Percentiles rank a stretch among this genome's conserved stretches.
These are phyloP conservation scores for Aspergillus thermomutatus DNA, from an alignment of 2,329 filamentous ascomycete species.

Conservation along the genomic window DNA sequence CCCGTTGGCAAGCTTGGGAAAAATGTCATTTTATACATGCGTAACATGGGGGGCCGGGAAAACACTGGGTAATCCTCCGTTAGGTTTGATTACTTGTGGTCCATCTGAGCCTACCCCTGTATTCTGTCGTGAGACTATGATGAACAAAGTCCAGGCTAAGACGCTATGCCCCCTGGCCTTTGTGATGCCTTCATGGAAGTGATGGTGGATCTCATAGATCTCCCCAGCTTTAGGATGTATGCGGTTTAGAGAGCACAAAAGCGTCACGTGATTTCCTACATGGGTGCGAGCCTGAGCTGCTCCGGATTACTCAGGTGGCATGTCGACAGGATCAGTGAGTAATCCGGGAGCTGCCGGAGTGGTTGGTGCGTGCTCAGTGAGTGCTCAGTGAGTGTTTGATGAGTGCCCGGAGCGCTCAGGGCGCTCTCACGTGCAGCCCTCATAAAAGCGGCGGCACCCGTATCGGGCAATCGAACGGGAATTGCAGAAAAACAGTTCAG, in stretches of 20 bases:
- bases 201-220: neutral
- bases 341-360: neutral
- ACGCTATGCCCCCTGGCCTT: neutral
- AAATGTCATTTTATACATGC: no score
- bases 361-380: neutral
- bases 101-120: no score
- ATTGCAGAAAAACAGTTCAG: neutral
- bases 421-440: neutral
- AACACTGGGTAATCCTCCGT: no score
- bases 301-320: neutral
- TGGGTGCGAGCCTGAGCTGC: neutral
- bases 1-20: no score
- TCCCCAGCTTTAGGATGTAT: neutral
- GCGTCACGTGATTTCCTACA: neutral
- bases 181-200: neutral
- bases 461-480: neutral
- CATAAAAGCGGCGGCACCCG: neutral
- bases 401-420: neutral
- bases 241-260: neutral
- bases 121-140: no score
- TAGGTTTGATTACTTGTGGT: no score
- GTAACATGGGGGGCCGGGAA: no score
- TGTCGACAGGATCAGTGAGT: neutral
- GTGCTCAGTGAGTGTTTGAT: no score
- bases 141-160: no score